Conservation (phyloP, 345 rosid species). For the Populus euphratica region DNA sequence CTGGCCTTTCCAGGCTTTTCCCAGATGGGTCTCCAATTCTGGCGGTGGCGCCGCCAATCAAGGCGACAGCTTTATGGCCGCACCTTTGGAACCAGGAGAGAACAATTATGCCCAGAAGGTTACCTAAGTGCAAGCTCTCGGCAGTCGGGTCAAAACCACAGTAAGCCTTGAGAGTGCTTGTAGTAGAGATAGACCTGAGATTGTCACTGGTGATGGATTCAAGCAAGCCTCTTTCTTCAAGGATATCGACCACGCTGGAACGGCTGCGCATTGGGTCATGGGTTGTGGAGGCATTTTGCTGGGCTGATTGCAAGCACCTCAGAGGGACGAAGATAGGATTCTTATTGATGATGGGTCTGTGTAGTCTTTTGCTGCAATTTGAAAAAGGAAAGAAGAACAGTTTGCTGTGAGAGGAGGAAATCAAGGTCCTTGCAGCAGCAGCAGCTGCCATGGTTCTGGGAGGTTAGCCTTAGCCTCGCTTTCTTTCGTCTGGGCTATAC, state of each 20-base stretch:
- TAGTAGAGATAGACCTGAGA: conserved; percentile 62
- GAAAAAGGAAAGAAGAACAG: conserved; percentile 30
- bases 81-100: conserved; percentile 92
- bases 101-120: conserved; percentile 82
- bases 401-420: conserved; percentile 31
- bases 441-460: neutral
- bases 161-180: conserved; percentile 52
- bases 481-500: neutral
- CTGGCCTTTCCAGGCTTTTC: conserved; percentile 85
- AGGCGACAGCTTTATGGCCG: conserved; percentile 82
- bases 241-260: conserved; percentile 61
- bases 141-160: conserved; percentile 98
- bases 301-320: conserved; percentile 33
- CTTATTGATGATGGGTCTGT: conserved; percentile 14
- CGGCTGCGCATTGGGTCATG: conserved; percentile 17
- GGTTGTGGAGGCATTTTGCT: conserved; percentile 9
- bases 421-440: conserved; percentile 34
- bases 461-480: no score
- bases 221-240: conserved; percentile 75
- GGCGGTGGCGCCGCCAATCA: conserved; percentile 93
- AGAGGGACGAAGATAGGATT: conserved; percentile 22
- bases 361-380: conserved; percentile 13
- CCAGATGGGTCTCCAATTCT: conserved; percentile 96
- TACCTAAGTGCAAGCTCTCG: conserved; percentile 88
- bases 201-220: conserved; percentile 75